These are phyloP conservation scores for Cryptosporidium sp. DNA, from an alignment of 169 alveolate species.

Conservation along the genomic window DNA sequence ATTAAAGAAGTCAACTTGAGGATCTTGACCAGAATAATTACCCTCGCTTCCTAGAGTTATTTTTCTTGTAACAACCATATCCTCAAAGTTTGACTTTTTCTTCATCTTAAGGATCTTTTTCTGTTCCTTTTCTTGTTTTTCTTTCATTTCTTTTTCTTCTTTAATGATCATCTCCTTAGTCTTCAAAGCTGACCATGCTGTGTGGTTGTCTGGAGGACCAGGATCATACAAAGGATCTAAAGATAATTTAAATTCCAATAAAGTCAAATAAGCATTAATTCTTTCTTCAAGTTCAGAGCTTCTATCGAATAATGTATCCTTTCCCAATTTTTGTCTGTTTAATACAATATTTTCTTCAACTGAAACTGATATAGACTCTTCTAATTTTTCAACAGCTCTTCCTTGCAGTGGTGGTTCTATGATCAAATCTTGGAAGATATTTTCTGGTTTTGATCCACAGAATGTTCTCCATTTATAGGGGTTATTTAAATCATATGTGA, in stretches of 20 bases:
- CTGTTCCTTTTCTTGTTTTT: slow-evolving; percentile 43
- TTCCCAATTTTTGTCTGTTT: slow-evolving; percentile 37
- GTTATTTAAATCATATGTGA: slow-evolving; percentile 85
- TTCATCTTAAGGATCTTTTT: not conserved
- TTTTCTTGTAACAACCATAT: slow-evolving; percentile 20
- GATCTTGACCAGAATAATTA: slow-evolving; percentile 46
- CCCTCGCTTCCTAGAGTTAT: not conserved
- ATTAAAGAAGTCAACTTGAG: slow-evolving; percentile 52
- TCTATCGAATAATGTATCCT: slow-evolving; percentile 45
- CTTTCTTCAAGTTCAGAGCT: slow-evolving; percentile 79
- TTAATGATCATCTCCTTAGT: slow-evolving; percentile 54
- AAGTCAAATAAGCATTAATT: slow-evolving; percentile 77
- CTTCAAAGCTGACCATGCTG: slow-evolving; percentile 82
- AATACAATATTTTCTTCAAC: slow-evolving; percentile 59
- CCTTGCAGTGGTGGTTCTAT: slow-evolving; percentile 74
- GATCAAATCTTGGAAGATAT: slow-evolving; percentile 38
- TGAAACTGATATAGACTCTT: slow-evolving; percentile 39
- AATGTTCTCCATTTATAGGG: slow-evolving; percentile 85
- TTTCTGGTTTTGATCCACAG: slow-evolving; percentile 76
- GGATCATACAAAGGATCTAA: slow-evolving; percentile 83
- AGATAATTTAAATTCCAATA: slow-evolving; percentile 80
- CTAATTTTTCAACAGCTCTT: slow-evolving; percentile 64
- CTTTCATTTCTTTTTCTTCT: slow-evolving; percentile 36
- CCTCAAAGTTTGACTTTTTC: slow-evolving; percentile 57
- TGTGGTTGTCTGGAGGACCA: slow-evolving; percentile 82